Conservation (phyloP, 2,329 filamentous ascomycete species). For the Alternaria sp. region DNA sequence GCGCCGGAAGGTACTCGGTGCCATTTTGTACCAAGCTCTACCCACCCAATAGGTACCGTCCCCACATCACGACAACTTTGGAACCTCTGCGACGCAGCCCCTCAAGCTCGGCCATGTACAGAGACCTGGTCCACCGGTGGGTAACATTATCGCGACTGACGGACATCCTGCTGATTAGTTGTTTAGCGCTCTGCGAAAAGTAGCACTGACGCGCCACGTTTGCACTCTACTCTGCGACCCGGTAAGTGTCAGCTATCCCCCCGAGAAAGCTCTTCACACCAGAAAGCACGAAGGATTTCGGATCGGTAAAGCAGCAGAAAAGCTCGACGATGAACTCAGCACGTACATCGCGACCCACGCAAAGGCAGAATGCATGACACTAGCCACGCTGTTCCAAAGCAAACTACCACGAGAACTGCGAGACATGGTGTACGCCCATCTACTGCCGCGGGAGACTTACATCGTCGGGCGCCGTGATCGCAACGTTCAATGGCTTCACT, state of each 20-base stretch:
- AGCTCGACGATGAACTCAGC: not conserved
- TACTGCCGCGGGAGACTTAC: not conserved
- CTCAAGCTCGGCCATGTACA: not conserved
- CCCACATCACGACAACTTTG: not conserved
- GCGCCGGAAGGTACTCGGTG: too few relatives aligned
- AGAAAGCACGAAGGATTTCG: too few relatives aligned
- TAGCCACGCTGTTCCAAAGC: accelerated
- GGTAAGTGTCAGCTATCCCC: too few relatives aligned
- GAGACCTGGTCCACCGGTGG: not conserved
- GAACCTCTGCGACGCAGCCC: too few relatives aligned
- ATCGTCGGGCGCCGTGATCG: not conserved
- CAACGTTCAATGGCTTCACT: not conserved
- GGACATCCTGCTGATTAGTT: not conserved
- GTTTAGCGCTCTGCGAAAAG: not conserved
- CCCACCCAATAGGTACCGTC: not conserved
- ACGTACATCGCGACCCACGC: not conserved
- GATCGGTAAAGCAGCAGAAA: not conserved
- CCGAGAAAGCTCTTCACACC: too few relatives aligned
- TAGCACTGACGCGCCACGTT: not conserved
- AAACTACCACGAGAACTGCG: not conserved
- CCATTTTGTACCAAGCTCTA: too few relatives aligned
- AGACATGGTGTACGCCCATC: not conserved
- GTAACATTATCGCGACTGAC: not conserved
- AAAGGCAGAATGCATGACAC: not conserved
- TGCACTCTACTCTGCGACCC: not conserved